phyloP scores from a whole-genome alignment of 2,329 filamentous ascomycete genomes.

The Fusarium scirpi region DNA sequence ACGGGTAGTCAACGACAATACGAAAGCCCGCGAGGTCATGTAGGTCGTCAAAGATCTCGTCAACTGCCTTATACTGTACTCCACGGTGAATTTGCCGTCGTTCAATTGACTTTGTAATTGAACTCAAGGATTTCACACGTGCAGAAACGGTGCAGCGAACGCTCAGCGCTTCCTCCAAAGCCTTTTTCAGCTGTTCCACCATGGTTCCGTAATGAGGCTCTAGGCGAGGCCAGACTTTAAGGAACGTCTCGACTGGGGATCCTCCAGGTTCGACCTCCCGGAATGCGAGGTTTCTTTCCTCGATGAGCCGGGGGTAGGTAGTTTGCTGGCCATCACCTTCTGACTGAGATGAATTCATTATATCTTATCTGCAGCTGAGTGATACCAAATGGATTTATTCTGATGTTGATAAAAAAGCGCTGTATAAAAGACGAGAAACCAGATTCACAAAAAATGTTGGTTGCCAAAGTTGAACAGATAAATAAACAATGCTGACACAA shows the following conservation, averaged over 20 bases:
- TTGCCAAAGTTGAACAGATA: no score
- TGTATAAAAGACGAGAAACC: no score
- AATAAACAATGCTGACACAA: background rate
- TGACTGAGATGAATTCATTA: no score
- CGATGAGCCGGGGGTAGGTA: no score
- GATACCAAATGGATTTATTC: accelerated
- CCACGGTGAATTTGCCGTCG: accelerated
- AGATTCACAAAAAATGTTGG: background rate
- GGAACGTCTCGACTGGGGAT: background rate
- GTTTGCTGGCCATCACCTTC: no score
- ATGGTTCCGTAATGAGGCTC: background rate
- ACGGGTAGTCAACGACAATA: background rate
- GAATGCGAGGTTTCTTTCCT: no score
- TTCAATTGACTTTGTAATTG: background rate
- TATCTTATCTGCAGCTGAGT: accelerated
- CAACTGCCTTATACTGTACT: accelerated
- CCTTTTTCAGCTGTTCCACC: accelerated
- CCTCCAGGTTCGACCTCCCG: background rate
- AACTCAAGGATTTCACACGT: background rate
- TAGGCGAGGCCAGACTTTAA: background rate
- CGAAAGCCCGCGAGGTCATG: background rate
- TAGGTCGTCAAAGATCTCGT: background rate
- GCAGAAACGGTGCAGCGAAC: background rate
- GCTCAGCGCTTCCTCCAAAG: accelerated
- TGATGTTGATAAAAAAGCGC: accelerated